phyloP scores from a whole-genome alignment of 2,329 filamentous ascomycete species.

The Pseudogymnoascus sp. region DNA sequence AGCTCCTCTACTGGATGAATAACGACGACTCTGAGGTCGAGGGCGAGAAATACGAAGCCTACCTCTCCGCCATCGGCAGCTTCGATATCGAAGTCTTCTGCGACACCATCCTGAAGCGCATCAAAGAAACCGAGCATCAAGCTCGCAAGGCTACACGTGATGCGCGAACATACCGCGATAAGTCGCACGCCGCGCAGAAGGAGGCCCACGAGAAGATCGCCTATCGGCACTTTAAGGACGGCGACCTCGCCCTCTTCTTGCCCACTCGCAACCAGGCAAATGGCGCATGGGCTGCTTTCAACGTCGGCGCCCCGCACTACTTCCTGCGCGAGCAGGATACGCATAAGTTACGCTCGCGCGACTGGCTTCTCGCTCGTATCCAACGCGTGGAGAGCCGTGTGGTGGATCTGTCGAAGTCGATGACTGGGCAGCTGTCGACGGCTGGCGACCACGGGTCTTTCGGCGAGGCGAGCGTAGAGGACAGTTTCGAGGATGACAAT shows the following conservation, averaged over 20 bases:
- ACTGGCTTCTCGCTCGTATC: conserved; percentile 96
- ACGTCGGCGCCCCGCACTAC: conserved; percentile 93
- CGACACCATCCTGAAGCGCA: conserved; percentile 77
- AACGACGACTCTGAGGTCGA: conserved; percentile 59
- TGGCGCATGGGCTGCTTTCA: conserved; percentile 96
- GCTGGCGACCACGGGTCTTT: conserved; percentile 36
- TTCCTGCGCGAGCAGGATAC: conserved; percentile 89
- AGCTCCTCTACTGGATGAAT: conserved; percentile 76
- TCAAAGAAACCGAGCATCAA: conserved; percentile 88
- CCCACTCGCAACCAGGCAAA: conserved; percentile 91
- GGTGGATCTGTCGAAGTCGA: conserved; percentile 79
- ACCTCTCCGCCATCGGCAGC: conserved; percentile 62
- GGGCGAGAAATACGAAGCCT: conserved; percentile 64
- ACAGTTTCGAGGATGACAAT: conserved; percentile 77
- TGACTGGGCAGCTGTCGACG: conserved; percentile 32
- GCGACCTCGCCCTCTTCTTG: conserved; percentile 86
- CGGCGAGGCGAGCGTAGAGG: conserved; percentile 44
- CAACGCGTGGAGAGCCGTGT: conserved; percentile 85
- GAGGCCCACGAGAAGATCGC: conserved; percentile 95
- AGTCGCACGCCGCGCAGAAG: conserved; percentile 69
- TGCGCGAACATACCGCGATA: conserved; percentile 77
- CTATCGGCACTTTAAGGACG: conserved; percentile 91
- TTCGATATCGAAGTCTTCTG: conserved; percentile 81
- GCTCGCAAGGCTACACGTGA: conserved; percentile 92
- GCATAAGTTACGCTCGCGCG: conserved; percentile 74